A percentile compares a stretch with the other conserved stretches of the same genome.
These are phyloP conservation scores for Neurospora discreta DNA, from an alignment of 495 filamentous ascomycete species.

Conservation along the genomic window DNA sequence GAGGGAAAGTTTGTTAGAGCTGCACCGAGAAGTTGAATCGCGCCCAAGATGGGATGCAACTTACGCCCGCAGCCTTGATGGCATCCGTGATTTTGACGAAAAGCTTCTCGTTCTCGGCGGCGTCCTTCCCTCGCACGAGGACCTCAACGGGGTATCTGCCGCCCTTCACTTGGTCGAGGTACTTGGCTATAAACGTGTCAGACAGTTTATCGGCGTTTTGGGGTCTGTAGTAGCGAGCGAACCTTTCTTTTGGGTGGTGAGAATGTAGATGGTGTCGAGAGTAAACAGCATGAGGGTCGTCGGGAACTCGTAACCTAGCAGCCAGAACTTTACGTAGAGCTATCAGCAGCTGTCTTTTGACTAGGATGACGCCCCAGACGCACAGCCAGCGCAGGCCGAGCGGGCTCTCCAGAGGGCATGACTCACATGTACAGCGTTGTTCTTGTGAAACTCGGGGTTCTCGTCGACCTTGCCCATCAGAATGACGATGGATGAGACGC, in stretches of 20 bases:
- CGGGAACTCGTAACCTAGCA: conserved; percentile 97
- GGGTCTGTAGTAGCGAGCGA: conserved; percentile 1
- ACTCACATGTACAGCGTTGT: conserved; percentile 87
- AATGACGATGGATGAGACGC: conserved; percentile 73
- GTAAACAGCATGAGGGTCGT: conserved; percentile 90
- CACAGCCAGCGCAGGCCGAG: background rate
- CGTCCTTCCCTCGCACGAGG: conserved; percentile 78
- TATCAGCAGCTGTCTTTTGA: conserved; percentile 12
- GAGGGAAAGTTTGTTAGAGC: conserved; percentile 5
- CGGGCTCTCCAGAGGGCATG: background rate
- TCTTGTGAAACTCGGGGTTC: conserved; percentile 73
- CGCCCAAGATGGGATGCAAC: conserved; percentile 23
- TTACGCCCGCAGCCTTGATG: conserved; percentile 80
- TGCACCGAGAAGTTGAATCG: background rate
- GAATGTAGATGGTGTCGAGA: conserved; percentile 71
- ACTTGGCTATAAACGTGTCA: conserved; percentile 55
- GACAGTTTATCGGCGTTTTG: background rate
- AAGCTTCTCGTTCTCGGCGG: conserved; percentile 75
- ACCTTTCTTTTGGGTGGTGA: conserved; percentile 98
- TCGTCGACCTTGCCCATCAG: conserved; percentile 93
- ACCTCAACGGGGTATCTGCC: conserved; percentile 87
- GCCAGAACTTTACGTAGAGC: conserved; percentile 65
- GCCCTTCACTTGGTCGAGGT: conserved; percentile 83
- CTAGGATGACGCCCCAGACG: background rate
- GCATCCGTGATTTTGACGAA: conserved; percentile 70